Evolutionary conservation across 306 rosid genomes (phyloP), one percentile per base, ranked within the genome.

Genomic region (Arachis hypogaea): DNA sequence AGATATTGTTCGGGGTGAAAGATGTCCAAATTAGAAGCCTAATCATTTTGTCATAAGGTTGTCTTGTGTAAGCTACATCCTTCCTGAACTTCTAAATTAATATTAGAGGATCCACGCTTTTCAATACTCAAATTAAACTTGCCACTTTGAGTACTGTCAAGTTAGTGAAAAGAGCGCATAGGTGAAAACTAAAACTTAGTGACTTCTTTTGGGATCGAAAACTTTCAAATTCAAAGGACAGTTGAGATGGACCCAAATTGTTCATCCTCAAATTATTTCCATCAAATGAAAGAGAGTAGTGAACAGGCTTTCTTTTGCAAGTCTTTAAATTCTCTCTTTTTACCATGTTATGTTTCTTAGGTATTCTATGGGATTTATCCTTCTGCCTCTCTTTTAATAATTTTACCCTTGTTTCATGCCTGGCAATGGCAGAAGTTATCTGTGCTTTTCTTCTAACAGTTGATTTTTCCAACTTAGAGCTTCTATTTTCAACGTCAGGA

Each of bases 1-100:
- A 75, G 51, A 71, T 46, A 36, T 77, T 88, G 72, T 71, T 79
- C 7, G 93, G 66, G 43, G 77, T 60, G 85, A 69, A 46, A 65
- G 92, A 66, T 82, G 90, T 74, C 97, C 97, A 89, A 63, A 81
- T 63, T 85, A 77, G 92, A 84, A 82, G 87, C 86, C 65, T 88
- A 92, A 72, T 76, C 86, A 77, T 77, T 83, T 67, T 76, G 79
- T 43, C 68, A 86, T 43, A 86, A 71, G 82, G 79, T 84, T 59
- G 86, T 81, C 63, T 65, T 87, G 73, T 85, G 85, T 11, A 77
- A 72, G 66, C 88, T 78, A 77, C 91, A 90, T 72, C 89, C 82
- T 78, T 86, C 90, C 11, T 77, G 76, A 42, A 69, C 73, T 63
- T 76, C 92, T 73, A 63, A 75, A 18, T 18, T 18, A 18, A 18